Evolutionary conservation across 495 filamentous ascomycete genomes (phyloP), one percentile per base, ranked within the genome.

Genomic region (Saxophila tyrrhenica): DNA sequence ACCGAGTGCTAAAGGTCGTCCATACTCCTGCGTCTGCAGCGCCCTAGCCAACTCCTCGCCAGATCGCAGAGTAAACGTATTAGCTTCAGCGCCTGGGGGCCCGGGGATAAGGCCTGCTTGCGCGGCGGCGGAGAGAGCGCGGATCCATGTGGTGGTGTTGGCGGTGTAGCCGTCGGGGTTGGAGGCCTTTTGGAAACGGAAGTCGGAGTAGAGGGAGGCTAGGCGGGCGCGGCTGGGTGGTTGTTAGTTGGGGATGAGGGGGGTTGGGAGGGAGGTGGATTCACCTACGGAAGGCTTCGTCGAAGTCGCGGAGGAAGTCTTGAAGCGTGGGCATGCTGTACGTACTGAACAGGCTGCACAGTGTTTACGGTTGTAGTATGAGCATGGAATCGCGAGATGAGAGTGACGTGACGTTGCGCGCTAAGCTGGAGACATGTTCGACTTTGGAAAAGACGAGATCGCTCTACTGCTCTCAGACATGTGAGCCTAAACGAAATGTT

Each of bases 171-270:
- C 91, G 62, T 94, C 89, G 0, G 90, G 89, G 65, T 98, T 98
- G 29, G 84, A 83, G 51, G 79, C 80, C 55, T 77, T 78, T 57
- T 91, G 89, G 35, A 76, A 65, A 2, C 79, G 72, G 69, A 98
- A 97, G 67, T 97, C 94, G 53, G 90, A 95, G 71, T 95, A 98
- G 49, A 98, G 80, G 15, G 90, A 90, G 5, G 89, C 84, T 3
- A 96, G 81, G 39, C 92, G 89, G 56, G 83, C 80, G 70, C 85
- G 92, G 56, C 68, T 72, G 38, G 10, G 43, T 21, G 2, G 25
- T 25, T 48, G 32, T 58, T 51, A 55, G 51, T 48, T 22, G 22
- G 54, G 49, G 19, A 35, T 3, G 53, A 13, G 38, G 39, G 39
- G 25, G n/a, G 48, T 29, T 23, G n/a, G 19, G 10, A 50, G 21